Conservation (phyloP, 1,284 basidiomycete genomes). For the Hymenochaete sp. region DNA sequence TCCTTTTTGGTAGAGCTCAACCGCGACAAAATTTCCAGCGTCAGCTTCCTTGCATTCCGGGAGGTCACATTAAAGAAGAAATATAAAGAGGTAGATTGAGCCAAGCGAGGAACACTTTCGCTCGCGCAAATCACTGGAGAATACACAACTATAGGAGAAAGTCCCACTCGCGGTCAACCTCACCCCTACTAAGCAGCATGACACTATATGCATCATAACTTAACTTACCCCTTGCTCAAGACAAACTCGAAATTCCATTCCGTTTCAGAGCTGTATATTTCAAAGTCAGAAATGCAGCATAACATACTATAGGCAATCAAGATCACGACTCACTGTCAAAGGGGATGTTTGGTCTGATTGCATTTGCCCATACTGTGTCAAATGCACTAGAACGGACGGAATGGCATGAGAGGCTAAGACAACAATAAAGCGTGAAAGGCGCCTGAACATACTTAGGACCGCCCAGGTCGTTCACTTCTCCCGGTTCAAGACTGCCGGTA, state of each 20-base stretch:
- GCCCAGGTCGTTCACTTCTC: conserved; percentile 25
- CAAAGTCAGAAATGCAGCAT: background rate
- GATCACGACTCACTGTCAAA: conserved; percentile 24
- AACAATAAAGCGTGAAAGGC: background rate
- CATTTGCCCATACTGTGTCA: conserved; percentile 34
- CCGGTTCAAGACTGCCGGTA: conserved; percentile 38
- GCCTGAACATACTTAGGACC: conserved; percentile 19
- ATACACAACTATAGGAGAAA: no score
- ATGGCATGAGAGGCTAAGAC: background rate
- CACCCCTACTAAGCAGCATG: no score
- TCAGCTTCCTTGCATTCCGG: no score
- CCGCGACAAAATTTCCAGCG: no score
- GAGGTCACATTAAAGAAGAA: no score
- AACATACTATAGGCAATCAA: background rate
- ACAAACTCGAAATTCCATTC: conserved; percentile 19
- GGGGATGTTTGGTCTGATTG: conserved; percentile 35
- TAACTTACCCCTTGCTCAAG: conserved; percentile 1
- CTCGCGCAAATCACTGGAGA: no score
- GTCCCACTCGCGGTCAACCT: no score
- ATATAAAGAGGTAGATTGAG: no score
- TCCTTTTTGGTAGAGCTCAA: no score
- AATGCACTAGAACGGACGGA: conserved; percentile 29
- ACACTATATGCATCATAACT: background rate
- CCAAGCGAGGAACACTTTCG: no score
- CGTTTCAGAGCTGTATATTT: conserved; percentile 19